Evolutionary conservation across 768 basidiomycete genomes (phyloP).

Genomic region (Lactarius pseudohatsudake): DNA sequence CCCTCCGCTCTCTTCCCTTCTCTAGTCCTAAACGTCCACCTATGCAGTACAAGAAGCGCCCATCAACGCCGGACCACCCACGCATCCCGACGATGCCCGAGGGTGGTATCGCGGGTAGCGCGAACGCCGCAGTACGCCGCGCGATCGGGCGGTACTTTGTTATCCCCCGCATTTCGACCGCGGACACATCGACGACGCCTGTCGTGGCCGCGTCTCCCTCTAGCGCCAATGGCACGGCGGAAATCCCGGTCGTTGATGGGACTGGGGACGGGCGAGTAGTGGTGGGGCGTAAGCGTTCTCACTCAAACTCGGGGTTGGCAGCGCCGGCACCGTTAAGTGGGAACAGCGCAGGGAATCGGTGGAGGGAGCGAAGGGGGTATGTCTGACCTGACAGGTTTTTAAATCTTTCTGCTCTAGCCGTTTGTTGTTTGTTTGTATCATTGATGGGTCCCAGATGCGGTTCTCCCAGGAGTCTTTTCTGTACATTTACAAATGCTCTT

Average conservation of each 20-base stretch:
- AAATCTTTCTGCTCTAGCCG: neutral
- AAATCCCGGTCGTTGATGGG: neutral
- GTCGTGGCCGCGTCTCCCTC: neutral
- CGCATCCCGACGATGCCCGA: conserved; percentile 5
- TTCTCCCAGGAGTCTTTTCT: no score
- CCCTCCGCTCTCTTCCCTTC: neutral
- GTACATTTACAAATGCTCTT: no score
- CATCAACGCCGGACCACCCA: neutral
- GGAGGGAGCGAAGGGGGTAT: conserved; percentile 14
- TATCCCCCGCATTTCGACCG: neutral
- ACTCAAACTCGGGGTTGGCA: conserved; percentile 8
- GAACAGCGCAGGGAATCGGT: conserved; percentile 7
- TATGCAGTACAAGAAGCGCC: conserved; percentile 35
- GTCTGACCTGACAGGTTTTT: neutral
- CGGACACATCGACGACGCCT: neutral
- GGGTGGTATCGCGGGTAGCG: conserved; percentile 5
- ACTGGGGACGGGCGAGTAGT: neutral
- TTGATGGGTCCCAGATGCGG: neutral
- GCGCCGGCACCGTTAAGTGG: neutral
- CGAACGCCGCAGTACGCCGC: conserved; percentile 18
- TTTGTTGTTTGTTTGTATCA: conserved; percentile 4
- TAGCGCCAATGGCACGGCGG: neutral
- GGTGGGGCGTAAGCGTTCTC: conserved; percentile 24
- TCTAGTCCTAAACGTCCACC: neutral
- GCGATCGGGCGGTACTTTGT: conserved; percentile 15